Evolutionary conservation across 1,284 basidiomycete genomes (phyloP).

Genomic region (Malassezia caprae): DNA sequence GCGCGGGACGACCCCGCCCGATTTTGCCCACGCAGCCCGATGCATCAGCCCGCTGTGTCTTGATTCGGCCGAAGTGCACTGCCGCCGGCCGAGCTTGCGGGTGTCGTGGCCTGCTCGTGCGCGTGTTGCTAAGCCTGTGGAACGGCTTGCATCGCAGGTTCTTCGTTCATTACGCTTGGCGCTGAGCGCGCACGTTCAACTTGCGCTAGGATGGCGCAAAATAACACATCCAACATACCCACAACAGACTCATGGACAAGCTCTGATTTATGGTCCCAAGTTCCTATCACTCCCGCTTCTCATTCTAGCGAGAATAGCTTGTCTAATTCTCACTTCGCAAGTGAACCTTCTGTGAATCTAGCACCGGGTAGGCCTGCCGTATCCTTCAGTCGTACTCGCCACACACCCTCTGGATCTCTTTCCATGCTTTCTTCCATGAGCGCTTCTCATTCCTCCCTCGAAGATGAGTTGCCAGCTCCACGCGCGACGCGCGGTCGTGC

Average conservation of each 20-base stretch:
- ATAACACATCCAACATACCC: background rate
- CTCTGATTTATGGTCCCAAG: background rate
- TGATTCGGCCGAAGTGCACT: background rate
- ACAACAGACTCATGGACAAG: background rate
- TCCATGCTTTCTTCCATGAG: background rate
- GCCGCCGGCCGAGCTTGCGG: background rate
- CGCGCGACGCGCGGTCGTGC: slow-evolving; percentile 8
- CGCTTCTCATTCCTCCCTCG: background rate
- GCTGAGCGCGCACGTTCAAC: background rate
- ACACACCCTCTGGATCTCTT: background rate
- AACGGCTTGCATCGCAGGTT: background rate
- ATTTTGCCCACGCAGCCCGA: background rate
- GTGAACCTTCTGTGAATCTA: background rate
- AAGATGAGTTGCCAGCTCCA: background rate
- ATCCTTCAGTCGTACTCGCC: background rate
- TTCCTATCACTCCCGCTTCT: background rate
- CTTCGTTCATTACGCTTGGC: background rate
- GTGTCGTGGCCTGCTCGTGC: background rate
- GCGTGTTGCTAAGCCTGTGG: background rate
- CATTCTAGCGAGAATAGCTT: background rate
- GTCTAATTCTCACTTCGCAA: background rate
- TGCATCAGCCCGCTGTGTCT: background rate
- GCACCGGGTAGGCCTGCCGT: background rate
- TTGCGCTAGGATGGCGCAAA: background rate
- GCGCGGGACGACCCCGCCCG: slow-evolving; percentile 1